These are phyloP conservation scores for Bipolaris cookei DNA, from an alignment of 2,329 filamentous ascomycete genomes.

Conservation along the genomic window DNA sequence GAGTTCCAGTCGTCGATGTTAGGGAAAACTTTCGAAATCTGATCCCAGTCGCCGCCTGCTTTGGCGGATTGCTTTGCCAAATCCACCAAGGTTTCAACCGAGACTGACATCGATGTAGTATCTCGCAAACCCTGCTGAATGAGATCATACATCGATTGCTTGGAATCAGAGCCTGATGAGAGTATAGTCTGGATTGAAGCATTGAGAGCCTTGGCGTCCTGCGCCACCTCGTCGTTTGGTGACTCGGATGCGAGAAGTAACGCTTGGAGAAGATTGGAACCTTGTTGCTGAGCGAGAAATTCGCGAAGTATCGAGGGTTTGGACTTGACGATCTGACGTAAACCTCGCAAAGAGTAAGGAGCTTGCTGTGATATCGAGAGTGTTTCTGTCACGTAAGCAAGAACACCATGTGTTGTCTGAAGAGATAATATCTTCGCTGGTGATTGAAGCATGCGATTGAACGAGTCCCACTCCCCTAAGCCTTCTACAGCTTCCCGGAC, in stretches of 20 bases:
- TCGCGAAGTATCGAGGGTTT: slow-evolving; percentile 51
- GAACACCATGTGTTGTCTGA: slow-evolving; percentile 47
- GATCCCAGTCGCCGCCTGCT: slow-evolving; percentile 34
- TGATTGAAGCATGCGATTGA: slow-evolving; percentile 45
- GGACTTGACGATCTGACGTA: slow-evolving; percentile 53
- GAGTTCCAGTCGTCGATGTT: slow-evolving; percentile 68
- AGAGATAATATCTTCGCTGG: slow-evolving; percentile 42
- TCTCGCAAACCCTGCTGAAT: slow-evolving; percentile 59
- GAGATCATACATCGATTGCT: slow-evolving; percentile 58
- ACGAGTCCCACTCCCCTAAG: slow-evolving; percentile 45
- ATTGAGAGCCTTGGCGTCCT: slow-evolving; percentile 51
- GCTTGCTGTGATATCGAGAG: slow-evolving; percentile 47
- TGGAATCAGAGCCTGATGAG: slow-evolving; percentile 49
- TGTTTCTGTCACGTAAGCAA: slow-evolving; percentile 49
- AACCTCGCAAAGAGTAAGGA: slow-evolving; percentile 51
- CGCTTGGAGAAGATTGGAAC: slow-evolving; percentile 59
- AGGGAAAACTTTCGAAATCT: slow-evolving; percentile 64
- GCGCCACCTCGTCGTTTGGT: slow-evolving; percentile 57
- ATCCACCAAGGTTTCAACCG: slow-evolving; percentile 63
- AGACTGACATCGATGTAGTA: slow-evolving; percentile 52
- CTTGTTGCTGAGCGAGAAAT: slow-evolving; percentile 54
- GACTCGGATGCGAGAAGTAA: slow-evolving; percentile 63
- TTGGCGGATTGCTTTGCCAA: slow-evolving; percentile 59
- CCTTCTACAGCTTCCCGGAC: slow-evolving; percentile 43
- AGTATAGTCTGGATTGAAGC: slow-evolving; percentile 45